Conservation (phyloP, 306 rosid species). For the Hippophae gyantsensis region DNA sequence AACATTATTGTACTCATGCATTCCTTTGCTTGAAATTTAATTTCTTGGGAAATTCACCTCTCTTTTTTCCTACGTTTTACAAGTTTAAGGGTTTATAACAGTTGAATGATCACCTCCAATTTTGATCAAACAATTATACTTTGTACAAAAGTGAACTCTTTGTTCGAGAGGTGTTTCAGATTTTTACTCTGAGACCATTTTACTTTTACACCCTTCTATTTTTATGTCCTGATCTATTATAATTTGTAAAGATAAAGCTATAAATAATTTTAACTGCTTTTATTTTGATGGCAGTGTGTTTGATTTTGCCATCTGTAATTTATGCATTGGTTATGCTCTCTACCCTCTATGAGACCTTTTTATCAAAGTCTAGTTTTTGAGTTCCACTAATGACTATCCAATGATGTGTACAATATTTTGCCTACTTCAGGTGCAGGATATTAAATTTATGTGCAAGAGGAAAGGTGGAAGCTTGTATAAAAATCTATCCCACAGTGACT, state of each 20-base stretch:
- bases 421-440: conserved; percentile 55
- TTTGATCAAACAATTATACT: too few species aligned
- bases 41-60: too few species aligned
- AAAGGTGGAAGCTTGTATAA: conserved; percentile 65
- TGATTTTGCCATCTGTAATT: neutral
- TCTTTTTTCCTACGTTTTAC: too few species aligned
- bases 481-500: conserved; percentile 39
- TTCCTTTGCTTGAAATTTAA: neutral
- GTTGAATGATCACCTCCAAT: too few species aligned
- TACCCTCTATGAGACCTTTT: neutral
- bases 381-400: neutral
- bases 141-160: neutral
- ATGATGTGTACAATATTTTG: neutral
- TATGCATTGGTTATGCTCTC: neutral
- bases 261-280: neutral
- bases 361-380: neutral
- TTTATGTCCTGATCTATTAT: neutral
- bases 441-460: conserved; percentile 59
- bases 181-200: neutral
- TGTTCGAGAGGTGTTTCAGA: neutral
- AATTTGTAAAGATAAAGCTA: neutral
- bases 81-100: too few species aligned
- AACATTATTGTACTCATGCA: neutral
- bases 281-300: neutral
- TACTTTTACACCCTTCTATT: neutral